Conservation (phyloP, 345 rosid species). For the Sisymbrium altissimum region DNA sequence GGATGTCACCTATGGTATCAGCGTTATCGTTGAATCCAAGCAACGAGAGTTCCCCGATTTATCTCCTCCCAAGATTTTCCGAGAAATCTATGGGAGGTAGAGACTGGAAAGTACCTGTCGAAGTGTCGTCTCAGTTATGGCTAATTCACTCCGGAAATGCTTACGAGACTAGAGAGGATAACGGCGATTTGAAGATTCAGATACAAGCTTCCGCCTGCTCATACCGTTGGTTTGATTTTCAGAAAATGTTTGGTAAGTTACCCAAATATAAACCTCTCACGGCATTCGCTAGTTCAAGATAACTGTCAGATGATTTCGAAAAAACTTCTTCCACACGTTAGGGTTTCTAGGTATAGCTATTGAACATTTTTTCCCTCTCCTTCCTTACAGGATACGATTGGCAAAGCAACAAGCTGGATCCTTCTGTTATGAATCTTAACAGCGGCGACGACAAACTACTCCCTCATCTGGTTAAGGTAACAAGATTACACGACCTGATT, state of each 20-base stretch:
- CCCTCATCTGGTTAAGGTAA: constrained; percentile 74
- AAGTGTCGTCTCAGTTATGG: constrained; percentile 77
- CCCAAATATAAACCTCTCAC: neutral
- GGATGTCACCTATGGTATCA: constrained; percentile 86
- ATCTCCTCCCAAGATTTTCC: constrained; percentile 70
- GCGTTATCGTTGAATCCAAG: constrained; percentile 79
- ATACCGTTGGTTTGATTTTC: constrained; percentile 85
- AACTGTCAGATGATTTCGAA: neutral
- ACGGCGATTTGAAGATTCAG: constrained; percentile 52
- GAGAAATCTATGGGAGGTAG: constrained; percentile 28
- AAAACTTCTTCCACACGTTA: neutral
- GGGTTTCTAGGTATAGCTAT: neutral
- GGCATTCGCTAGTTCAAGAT: neutral
- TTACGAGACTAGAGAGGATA: constrained; percentile 40
- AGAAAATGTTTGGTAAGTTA: constrained; percentile 64
- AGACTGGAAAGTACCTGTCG: constrained; percentile 76
- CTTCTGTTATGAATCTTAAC: constrained; percentile 62
- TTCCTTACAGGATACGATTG: constrained; percentile 63
- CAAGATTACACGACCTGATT: neutral
- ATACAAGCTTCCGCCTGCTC: constrained; percentile 69
- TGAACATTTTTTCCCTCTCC: neutral
- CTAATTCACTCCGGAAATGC: constrained; percentile 75
- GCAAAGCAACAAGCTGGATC: constrained; percentile 71
- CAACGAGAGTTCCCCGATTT: constrained; percentile 65
- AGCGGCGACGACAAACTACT: constrained; percentile 35